Evolutionary conservation across 768 basidiomycete species (phyloP), one percentile per base, ranked within the genome.

Genomic region (Pulveroboletus sp.): DNA sequence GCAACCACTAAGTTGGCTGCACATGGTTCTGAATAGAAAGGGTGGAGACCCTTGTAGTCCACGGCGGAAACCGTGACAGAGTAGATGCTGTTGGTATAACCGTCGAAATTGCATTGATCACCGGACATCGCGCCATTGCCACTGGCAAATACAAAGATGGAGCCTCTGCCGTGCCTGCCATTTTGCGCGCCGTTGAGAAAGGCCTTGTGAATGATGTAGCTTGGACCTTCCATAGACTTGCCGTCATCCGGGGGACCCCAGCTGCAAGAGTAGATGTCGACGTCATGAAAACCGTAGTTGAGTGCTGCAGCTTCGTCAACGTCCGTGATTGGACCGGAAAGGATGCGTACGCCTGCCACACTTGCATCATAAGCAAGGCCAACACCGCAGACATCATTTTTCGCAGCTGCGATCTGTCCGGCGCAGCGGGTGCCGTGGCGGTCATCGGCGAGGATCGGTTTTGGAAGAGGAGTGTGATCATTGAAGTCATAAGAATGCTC

Each of bases 181-280:
- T 89, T 85, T 67, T 89, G 86, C 35, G 97, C 81, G 17, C 96
- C 96, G 57, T 97, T 95, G 24, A 98, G 73, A 57, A 99, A 83
- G 8, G 96, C 91, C 66, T 95, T 94, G 62, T 89, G 78, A 62
- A 98, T 96, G 42, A 99, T 75, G 59, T 89, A 86, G 12, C 81
- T 82, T 0, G 96, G 96, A 0, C 81, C 92, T 65, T 99, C 96
- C 95, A 98, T 97, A 1, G 89, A 83, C 60, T 76, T 75, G 8
- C 95, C 95, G 60, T 96, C 89, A 67, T 99, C 95, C 0, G 94
- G 89, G 8, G 96, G 96, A 6, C 96, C 96, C 96, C 96, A 99
- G 48, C 89, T 93, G 69, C 96, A 99, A 54, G 89, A 93, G 70
- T 90, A 63, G 31, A 98, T 59, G 93, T 92, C 24, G 87, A 89